phyloP scores from a whole-genome alignment of 1,284 basidiomycete genomes.

The Clitocybe nebularis region DNA sequence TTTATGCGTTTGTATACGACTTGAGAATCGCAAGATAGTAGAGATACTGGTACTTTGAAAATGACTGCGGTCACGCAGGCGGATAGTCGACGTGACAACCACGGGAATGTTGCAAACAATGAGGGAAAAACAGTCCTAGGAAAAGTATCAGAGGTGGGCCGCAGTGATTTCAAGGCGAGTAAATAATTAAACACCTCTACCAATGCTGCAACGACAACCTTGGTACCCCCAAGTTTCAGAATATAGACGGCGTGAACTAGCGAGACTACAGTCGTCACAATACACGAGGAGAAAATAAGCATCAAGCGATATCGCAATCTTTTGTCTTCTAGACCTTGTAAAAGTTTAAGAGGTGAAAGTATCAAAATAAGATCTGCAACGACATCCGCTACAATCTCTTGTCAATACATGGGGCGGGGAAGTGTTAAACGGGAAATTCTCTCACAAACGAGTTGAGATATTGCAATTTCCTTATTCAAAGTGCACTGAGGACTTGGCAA shows the following conservation, averaged over 20 bases:
- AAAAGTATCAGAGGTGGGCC: constrained; percentile 18
- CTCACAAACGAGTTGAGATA: constrained; percentile 36
- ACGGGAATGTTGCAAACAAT: constrained; percentile 40
- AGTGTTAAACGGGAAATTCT: too few relatives aligned
- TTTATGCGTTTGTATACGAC: background rate
- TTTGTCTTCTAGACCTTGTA: constrained; percentile 28
- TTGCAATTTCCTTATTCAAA: constrained; percentile 32
- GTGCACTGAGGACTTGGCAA: constrained; percentile 31
- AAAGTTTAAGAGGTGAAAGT: constrained; percentile 30
- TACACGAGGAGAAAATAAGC: constrained; percentile 37
- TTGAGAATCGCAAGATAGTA: background rate
- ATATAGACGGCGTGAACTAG: constrained; percentile 39
- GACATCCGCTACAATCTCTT: constrained; percentile 29
- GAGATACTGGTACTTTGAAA: background rate
- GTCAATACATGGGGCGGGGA: constrained; percentile 1
- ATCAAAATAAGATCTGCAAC: constrained; percentile 34
- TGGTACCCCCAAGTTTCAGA: constrained; percentile 14
- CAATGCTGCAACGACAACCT: background rate
- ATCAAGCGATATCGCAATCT: constrained; percentile 30
- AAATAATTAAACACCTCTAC: background rate
- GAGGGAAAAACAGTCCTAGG: constrained; percentile 37
- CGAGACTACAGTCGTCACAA: constrained; percentile 36
- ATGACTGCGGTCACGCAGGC: constrained; percentile 2
- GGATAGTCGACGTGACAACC: constrained; percentile 29
- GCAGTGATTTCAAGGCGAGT: constrained; percentile 30